A percentile compares a stretch with the other conserved stretches of the same genome.
These are phyloP conservation scores for Yarrowia phangngaensis DNA, from an alignment of 805 yeast species.

Conservation along the genomic window DNA sequence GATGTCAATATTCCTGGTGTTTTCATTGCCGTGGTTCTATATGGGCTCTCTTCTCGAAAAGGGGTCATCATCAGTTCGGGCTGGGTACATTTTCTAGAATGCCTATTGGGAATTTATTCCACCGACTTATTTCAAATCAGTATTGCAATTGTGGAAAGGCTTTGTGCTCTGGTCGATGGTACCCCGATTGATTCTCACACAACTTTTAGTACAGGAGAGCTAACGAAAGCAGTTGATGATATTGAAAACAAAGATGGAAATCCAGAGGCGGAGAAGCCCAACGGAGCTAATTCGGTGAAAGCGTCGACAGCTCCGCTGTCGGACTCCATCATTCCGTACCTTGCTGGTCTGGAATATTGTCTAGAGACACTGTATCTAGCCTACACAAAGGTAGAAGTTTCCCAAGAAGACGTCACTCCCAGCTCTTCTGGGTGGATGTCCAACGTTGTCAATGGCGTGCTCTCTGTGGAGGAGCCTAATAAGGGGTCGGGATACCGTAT, in stretches of 20 bases:
- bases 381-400: slow-evolving; percentile 15
- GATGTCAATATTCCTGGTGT: slow-evolving; percentile 22
- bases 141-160: slow-evolving; percentile 51
- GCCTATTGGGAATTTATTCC: slow-evolving; percentile 22
- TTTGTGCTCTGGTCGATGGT: slow-evolving; percentile 43
- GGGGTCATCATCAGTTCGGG: slow-evolving; percentile 16
- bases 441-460: slow-evolving; percentile 65
- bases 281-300: slow-evolving; percentile 2
- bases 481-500: slow-evolving; percentile 49
- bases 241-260: slow-evolving; percentile 1
- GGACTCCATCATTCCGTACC: slow-evolving; percentile 45
- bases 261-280: neutral
- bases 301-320: slow-evolving; percentile 45
- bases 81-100: slow-evolving; percentile 22
- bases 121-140: slow-evolving; percentile 52
- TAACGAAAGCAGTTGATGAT: slow-evolving; percentile 6
- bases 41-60: slow-evolving; percentile 18
- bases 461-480: slow-evolving; percentile 63
- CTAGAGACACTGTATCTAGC: slow-evolving; percentile 19
- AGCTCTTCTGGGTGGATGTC: slow-evolving; percentile 23
- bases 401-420: slow-evolving; percentile 7
- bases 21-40: slow-evolving; percentile 22
- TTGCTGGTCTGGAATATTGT: slow-evolving; percentile 63
- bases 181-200: slow-evolving; percentile 33
- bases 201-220: slow-evolving; percentile 1